Evolutionary conservation across 805 yeast genomes (phyloP).

Genomic region (Suhomyces pyralidae): DNA sequence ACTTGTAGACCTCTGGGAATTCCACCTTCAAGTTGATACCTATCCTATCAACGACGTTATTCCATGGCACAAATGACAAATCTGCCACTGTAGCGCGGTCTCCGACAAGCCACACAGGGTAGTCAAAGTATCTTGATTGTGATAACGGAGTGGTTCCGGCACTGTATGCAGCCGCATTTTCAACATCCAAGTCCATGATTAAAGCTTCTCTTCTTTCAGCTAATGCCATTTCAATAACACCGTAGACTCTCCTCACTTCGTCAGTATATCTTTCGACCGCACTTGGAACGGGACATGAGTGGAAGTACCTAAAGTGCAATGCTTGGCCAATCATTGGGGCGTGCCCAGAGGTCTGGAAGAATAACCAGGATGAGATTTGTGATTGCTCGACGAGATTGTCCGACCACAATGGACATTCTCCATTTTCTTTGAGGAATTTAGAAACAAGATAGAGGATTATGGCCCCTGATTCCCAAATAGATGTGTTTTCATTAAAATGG

Average conservation of each 20-base stretch:
- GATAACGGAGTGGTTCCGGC: constrained; percentile 86
- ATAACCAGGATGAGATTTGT: constrained; percentile 84
- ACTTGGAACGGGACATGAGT: constrained; percentile 76
- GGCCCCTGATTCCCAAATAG: constrained; percentile 95
- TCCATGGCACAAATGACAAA: constrained; percentile 93
- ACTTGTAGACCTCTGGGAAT: constrained; percentile 92
- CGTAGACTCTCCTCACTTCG: constrained; percentile 89
- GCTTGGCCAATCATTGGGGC: constrained; percentile 99
- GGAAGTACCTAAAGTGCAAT: constrained; percentile 88
- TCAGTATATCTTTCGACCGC: constrained; percentile 90
- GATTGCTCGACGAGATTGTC: constrained; percentile 75
- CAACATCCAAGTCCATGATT: constrained; percentile 83
- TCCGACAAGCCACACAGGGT: constrained; percentile 94
- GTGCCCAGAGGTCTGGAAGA: constrained; percentile 94
- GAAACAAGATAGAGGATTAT: constrained; percentile 80
- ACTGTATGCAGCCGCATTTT: constrained; percentile 82
- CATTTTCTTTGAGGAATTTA: constrained; percentile 58
- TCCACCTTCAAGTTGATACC: constrained; percentile 85
- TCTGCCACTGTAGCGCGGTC: constrained; percentile 82
- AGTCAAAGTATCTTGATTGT: constrained; percentile 82
- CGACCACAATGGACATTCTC: constrained; percentile 76
- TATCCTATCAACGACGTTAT: constrained; percentile 88
- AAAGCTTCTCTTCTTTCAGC: constrained; percentile 90
- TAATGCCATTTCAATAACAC: constrained; percentile 90
- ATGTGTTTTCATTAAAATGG: constrained; percentile 73